Base-by-base conservation (phyloP, 169 alveolate species). In the Eimeria acervulina region DNA sequence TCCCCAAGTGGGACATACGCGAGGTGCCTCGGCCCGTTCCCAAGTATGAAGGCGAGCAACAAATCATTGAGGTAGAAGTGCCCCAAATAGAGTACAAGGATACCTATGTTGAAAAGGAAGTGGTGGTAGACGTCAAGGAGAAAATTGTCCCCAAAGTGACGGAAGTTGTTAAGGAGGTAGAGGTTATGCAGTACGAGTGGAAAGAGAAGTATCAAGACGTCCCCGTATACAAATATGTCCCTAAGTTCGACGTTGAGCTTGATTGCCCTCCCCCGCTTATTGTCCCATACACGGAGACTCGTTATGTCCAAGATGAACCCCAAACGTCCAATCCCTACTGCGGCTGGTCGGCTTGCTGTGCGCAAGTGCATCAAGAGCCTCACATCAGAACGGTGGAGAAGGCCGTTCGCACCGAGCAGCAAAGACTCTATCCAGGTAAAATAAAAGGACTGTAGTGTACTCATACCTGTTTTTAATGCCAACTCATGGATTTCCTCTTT, bases 201-300 rank as follows among this genome's bases (percentile, higher is more conserved):
- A 98, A 98, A 96, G 98, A 98, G 95, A 95, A 96, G 95, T 97
- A 97, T 80, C 98, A 98, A 85, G 98, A 98, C 91, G 98, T 98
- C 44, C 98, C 98, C 61, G 98, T 98, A 42, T 97, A 97, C 91
- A 98, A 98, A 95, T 98, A 98, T 92, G 98, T 98, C 15, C 98
- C 98, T 33, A 98, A 98, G 93, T 97, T 98, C 85, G 98, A 98
- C 88, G 98, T 98, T 33, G 98, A 98, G 85, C 97, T 98, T 52
- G 98, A 97, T 85, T 98, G 98, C 93, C 98, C 98, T 38, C 98
- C 98, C 31, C 98, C 98, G 28, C 96, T 98, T 72, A 98, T 98
- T 55, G 98, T 98, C 10, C 98, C 98, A 21, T 98, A 98, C 96
- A 97, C 98, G 2, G 98, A 96, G 63, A 97, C 96, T 21, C 97